A percentile compares a stretch with the other conserved stretches of the same genome.
Evolutionary conservation across 2,329 filamentous ascomycete species (phyloP).

Genomic region (Colletotrichum zoysiae): DNA sequence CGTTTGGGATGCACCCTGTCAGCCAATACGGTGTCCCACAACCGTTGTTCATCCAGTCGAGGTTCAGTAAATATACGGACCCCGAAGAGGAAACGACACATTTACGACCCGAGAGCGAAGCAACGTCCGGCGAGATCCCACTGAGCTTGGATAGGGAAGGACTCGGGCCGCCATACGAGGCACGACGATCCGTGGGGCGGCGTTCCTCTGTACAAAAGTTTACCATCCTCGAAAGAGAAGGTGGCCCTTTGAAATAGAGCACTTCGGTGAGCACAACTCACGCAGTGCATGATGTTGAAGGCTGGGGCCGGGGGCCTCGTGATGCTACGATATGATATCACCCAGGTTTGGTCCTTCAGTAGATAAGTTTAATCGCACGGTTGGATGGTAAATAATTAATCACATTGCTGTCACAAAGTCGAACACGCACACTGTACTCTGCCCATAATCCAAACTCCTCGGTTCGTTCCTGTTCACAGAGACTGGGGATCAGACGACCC

Average conservation of each 20-base stretch:
- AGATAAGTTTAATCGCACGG: constrained; percentile 15
- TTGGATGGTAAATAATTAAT: constrained; percentile 18
- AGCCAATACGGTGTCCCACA: constrained; percentile 31
- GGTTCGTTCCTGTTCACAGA: too few relatives aligned
- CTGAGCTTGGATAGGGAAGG: constrained; percentile 29
- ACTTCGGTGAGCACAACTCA: not conserved
- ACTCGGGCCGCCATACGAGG: constrained; percentile 11
- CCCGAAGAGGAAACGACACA: constrained; percentile 17
- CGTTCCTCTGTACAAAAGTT: constrained; percentile 36
- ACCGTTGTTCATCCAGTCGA: constrained; percentile 32
- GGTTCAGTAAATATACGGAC: constrained; percentile 35
- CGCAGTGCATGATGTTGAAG: not conserved
- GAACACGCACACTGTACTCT: not conserved
- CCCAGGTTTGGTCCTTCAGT: constrained; percentile 7
- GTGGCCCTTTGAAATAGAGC: constrained; percentile 26
- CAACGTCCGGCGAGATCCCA: constrained; percentile 35
- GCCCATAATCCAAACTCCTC: rapidly evolving
- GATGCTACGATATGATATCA: not conserved
- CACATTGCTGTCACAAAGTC: not conserved
- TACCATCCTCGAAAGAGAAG: constrained; percentile 20
- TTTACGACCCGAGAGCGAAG: constrained; percentile 25
- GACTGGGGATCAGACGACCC: too few relatives aligned
- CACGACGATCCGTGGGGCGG: not conserved
- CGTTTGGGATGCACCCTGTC: not conserved
- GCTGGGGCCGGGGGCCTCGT: not conserved